Evolutionary conservation across 106 monocot genomes (phyloP), one percentile per base, ranked within the genome.

Genomic region (Dendrobium catenatum): DNA sequence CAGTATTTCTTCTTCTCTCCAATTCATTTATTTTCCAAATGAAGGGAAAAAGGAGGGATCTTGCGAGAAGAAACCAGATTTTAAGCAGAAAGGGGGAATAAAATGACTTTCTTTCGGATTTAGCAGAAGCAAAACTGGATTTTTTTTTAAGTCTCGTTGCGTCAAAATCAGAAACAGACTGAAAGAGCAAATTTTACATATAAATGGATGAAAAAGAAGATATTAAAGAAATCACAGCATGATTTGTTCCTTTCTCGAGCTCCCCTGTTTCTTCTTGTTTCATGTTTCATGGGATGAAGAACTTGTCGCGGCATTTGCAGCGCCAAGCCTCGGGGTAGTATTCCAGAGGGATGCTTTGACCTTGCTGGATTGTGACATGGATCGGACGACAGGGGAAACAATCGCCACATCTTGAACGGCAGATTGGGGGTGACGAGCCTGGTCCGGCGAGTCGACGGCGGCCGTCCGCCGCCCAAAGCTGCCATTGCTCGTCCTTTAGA

Each of bases 311-410:
- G 48, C 91, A 91, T 68, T 89, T 87, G 89, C 91, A 91, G 31
- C 91, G 82, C 91, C 91, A 91, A 6, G 91, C 91, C 83, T 91
- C 91, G 13, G 91, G 91, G 79, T 91, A 91, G 86, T 91, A 91
- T 55, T 91, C 91, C 6, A 89, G 73, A 0, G 81, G 85, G 15
- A 79, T 70, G 85, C 43, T 79, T 5, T 59, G 55, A 42, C 89
- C 85, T 4, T 89, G 89, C 72, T 89, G 91, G 79, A 91, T 89
- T 0, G 89, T 82, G 18, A 91, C 85, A 83, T 89, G 89, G 19
- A 91, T 86, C 10, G 91, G 82, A 11, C 79, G 59, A 79, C 91
- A 91, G 0, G 91, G 91, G 81, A 40, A 54, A 79, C 91, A 91
- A 44, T 77, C 43, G 5, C 86, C 91, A 79, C 91, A 91, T 20